Conservation (phyloP, 495 filamentous ascomycete species). For the Aspergillus affinis region DNA sequence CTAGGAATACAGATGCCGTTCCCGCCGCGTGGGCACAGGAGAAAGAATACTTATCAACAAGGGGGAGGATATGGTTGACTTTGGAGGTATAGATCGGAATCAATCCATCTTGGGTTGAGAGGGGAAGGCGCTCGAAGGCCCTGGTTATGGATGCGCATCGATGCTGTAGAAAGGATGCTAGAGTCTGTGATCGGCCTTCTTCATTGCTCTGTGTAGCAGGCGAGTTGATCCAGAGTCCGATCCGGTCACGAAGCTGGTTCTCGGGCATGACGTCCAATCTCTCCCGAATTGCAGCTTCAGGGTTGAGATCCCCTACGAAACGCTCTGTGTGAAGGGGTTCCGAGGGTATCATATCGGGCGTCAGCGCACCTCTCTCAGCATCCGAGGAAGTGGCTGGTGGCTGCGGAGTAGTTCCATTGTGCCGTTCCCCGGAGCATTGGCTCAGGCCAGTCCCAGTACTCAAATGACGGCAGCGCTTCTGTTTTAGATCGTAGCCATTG, state of each 20-base stretch:
- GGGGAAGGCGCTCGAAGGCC: conserved; percentile 31
- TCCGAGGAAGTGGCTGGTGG: background rate
- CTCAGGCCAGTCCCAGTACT: conserved; percentile 7
- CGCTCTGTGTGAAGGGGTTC: conserved; percentile 29
- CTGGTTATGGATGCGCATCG: conserved; percentile 30
- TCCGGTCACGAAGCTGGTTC: conserved; percentile 35
- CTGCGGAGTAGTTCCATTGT: background rate
- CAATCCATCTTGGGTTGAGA: conserved; percentile 25
- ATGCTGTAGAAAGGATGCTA: conserved; percentile 30
- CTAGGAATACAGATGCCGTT: conserved; percentile 34
- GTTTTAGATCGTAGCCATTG: background rate
- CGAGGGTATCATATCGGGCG: conserved; percentile 12
- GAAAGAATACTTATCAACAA: conserved; percentile 36
- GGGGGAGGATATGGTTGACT: conserved; percentile 37
- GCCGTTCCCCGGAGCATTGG: background rate
- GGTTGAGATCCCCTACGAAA: conserved; percentile 51
- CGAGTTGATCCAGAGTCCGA: conserved; percentile 49
- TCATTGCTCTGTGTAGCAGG: conserved; percentile 16
- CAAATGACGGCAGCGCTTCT: conserved; percentile 42
- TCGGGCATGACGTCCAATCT: conserved; percentile 30
- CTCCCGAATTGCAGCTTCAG: conserved; percentile 47
- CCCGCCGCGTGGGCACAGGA: conserved; percentile 20
- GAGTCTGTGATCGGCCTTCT: conserved; percentile 10
- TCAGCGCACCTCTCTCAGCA: background rate
- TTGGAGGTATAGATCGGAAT: conserved; percentile 34